Base-by-base conservation (phyloP, 2,329 filamentous ascomycete species). In the Penicillium sp. region DNA sequence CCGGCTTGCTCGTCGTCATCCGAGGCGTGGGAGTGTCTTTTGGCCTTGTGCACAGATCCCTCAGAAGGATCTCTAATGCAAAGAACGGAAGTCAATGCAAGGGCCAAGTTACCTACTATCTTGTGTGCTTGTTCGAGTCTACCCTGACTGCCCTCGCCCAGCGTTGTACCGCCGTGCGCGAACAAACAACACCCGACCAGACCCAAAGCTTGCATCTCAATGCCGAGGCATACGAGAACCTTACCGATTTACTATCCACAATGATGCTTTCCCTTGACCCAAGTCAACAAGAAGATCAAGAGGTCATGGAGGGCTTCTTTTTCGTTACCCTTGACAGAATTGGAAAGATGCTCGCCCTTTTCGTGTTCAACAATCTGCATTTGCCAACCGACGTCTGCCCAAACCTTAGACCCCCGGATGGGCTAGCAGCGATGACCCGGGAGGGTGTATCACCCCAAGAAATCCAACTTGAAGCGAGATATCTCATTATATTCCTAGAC, bases 231-330 rank as follows among this genome's bases (percentile, higher is more conserved):
- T 53, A 64, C 10, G 54, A 48, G 11, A 50, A 52, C 1, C 50
- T 74, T 5, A 54, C 50, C 27, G 54, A 57, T n/a, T 25, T 70
- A 1, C 55, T 74, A 9, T 59, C 54, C 35, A 63, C 46, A 2
- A 71, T 74, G 67, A 55, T 64, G 2, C 45, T 61, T 9, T 66
- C 63, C 5, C 57, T 73, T 9, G 63, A 71, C 40, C 40, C 58
- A 7, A 42, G 53, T 1, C 57, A 58, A 40, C 14, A 52, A 20
- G 61, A 61, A 13, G 68, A 74, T 22, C 59, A 62, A 18, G 58
- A 67, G 14, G 51, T 76, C 5, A 58, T 77, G 14, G 76, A 78
- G 61, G 75, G 75, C 0, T 69, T 73, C 25, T 57, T 77, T 7
- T 74, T 63, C 40, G 45, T 68, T 9, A 48, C 74, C 4, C 57